Percentiles rank a stretch among this genome's conserved stretches.
Evolutionary conservation across 208 protist species (phyloP).

Genomic region (Crithidia fasciculata): DNA sequence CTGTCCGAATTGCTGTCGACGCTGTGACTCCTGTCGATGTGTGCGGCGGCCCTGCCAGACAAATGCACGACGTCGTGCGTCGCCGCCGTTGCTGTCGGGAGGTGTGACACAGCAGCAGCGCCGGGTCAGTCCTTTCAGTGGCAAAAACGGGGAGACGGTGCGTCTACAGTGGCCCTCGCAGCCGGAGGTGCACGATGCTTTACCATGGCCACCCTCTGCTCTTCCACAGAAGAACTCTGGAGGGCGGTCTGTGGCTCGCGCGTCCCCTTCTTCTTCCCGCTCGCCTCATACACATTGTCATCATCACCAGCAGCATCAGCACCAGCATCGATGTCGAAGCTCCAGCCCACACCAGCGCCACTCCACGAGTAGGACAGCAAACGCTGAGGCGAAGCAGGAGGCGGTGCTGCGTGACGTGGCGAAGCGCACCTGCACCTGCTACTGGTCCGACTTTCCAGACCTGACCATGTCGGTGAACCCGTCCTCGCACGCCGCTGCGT

Average conservation of each 20-base stretch:
- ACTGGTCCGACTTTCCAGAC: conserved; percentile 50
- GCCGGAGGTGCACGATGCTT: conserved; percentile 2
- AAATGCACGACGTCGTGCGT: too few relatives aligned
- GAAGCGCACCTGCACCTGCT: conserved; percentile 39
- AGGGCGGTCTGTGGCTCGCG: too few relatives aligned
- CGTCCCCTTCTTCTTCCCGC: too few relatives aligned
- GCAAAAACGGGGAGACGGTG: neutral
- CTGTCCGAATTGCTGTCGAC: conserved; percentile 22
- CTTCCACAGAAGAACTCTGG: too few relatives aligned
- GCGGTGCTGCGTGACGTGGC: conserved; percentile 34
- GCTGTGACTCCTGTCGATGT: conserved; percentile 18
- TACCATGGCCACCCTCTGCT: neutral
- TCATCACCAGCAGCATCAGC: neutral
- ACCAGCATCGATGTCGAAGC: neutral
- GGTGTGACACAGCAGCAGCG: too few relatives aligned
- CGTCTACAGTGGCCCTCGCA: conserved; percentile 29
- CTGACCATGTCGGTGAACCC: conserved; percentile 75
- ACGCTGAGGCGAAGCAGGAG: conserved; percentile 8
- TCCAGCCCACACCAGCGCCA: neutral
- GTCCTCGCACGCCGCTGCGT: conserved; percentile 61
- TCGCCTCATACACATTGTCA: neutral
- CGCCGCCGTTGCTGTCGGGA: too few relatives aligned
- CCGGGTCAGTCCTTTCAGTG: too few relatives aligned
- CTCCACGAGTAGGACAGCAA: neutral
- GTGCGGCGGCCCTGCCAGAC: conserved; percentile 12